Base-by-base conservation (phyloP, 2,329 filamentous ascomycete species). In the Ophiocordyceps sinensis region DNA sequence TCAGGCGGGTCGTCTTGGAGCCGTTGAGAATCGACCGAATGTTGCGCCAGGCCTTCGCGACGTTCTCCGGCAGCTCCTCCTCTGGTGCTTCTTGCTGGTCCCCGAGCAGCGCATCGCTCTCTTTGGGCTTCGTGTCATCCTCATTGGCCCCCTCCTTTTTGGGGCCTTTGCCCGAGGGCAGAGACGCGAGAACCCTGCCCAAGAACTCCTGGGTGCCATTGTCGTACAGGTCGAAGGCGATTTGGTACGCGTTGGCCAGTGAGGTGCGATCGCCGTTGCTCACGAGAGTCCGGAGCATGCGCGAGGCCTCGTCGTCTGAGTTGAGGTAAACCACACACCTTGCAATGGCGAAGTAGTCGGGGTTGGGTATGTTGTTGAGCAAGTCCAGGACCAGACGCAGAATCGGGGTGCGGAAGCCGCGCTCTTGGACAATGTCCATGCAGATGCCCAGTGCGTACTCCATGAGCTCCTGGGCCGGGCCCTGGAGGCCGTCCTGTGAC, bases 191-290 rank as follows among this genome's bases (percentile, higher is more conserved):
- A 36, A 98, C 85, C 63, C 91, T 95, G 50, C 80, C 79, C 21
- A 98, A 64, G 53, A 98, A 98, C 58, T 96, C 91, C 54, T 98
- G 91, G 0, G 91, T 96, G 50, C 91, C 91, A 56, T 98, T 98
- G 64, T 98, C 91, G 62, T 95, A 96, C 6, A 98, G 72, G 55
- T 98, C 91, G 54, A 98, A 98, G 2, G 89, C 91, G 43, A 98
- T 94, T 59, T 98, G 91, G 60, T 96, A 98, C 15, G 91, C 91
- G 39, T 85, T 82, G 17, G 88, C 84, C 14, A 85, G 75, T 1
- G 86, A 87, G 45, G 78, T 78, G 39, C 78, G 71, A 50, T 94
- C 85, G 6, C 79, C 85, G 48, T 83, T 83, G 45, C 82, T 73
- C 10, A 96, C 80, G 19, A 98, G 73, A 50, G 85, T 80, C 40